A percentile compares a stretch with the other conserved stretches of the same genome.
phyloP scores from a whole-genome alignment of 2,329 filamentous ascomycete species.

The Xylaria sp. region DNA sequence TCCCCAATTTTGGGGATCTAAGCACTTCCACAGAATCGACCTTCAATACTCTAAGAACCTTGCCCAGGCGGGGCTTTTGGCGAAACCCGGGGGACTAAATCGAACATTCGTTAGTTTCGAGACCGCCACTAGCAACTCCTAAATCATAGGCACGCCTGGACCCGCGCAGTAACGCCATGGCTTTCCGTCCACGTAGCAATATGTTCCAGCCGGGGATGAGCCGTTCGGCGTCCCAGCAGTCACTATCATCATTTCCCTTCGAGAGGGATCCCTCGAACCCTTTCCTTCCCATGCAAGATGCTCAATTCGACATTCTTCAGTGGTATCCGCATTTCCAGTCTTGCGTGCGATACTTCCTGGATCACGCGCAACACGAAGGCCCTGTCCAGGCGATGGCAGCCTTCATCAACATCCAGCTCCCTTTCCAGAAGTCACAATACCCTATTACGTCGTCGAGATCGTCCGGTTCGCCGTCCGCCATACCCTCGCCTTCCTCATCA shows the following conservation, averaged over 20 bases:
- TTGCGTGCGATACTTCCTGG: slow-evolving; percentile 90
- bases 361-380: slow-evolving; percentile 85
- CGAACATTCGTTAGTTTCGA: slow-evolving; percentile 10
- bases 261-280: slow-evolving; percentile 39
- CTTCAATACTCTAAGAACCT: slow-evolving; percentile 20
- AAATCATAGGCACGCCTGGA: background rate
- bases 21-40: background rate
- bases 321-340: slow-evolving; percentile 94
- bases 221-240: slow-evolving; percentile 43
- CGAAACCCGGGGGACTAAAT: slow-evolving; percentile 7
- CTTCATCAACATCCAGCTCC: slow-evolving; percentile 90
- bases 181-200: slow-evolving; percentile 43
- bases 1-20: slow-evolving; percentile 5
- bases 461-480: slow-evolving; percentile 50
- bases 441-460: slow-evolving; percentile 56
- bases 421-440: slow-evolving; percentile 74
- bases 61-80: slow-evolving; percentile 6
- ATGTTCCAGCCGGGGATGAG: slow-evolving; percentile 42
- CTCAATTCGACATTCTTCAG: slow-evolving; percentile 81
- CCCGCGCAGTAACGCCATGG: slow-evolving; percentile 39
- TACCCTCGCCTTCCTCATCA: slow-evolving; percentile 45
- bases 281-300: slow-evolving; percentile 45
- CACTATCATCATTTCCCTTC: slow-evolving; percentile 38
- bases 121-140: background rate
- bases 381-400: slow-evolving; percentile 88